Evolutionary conservation across 352 stramenopile genomes (phyloP).

Genomic region (Globisporangium barbulae): DNA sequence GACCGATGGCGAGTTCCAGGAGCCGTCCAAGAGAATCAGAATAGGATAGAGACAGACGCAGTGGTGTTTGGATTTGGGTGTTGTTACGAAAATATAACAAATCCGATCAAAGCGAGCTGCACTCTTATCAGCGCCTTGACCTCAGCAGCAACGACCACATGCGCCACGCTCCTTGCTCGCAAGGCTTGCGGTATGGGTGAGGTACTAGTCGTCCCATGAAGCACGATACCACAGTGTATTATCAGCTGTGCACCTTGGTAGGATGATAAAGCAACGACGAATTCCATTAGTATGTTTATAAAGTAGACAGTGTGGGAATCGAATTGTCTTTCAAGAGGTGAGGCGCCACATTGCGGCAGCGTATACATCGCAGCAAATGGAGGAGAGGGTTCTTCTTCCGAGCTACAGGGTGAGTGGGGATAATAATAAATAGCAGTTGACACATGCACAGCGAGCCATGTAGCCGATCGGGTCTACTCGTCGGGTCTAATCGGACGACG

Average conservation of each 20-base stretch:
- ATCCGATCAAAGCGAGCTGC: background rate
- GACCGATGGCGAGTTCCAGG: slow-evolving; percentile 2
- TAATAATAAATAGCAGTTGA: slow-evolving; percentile 26
- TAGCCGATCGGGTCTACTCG: slow-evolving; percentile 3
- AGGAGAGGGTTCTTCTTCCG: background rate
- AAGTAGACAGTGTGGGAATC: background rate
- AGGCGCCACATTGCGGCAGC: background rate
- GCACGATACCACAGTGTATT: background rate
- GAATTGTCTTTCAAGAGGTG: background rate
- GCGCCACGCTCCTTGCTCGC: too few relatives aligned
- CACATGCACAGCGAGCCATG: slow-evolving; percentile 17
- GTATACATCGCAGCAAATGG: slow-evolving; percentile 15
- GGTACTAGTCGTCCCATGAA: background rate
- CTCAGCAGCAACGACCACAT: too few relatives aligned
- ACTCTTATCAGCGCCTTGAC: too few relatives aligned
- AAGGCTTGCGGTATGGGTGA: too few relatives aligned
- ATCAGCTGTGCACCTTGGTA: too few relatives aligned
- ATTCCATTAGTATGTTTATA: slow-evolving; percentile 18
- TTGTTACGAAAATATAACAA: slow-evolving; percentile 7
- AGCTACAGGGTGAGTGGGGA: slow-evolving; percentile 10
- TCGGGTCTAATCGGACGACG: slow-evolving; percentile 8
- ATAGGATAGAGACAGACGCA: background rate
- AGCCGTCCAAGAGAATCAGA: slow-evolving; percentile 1
- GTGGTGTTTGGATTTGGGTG: slow-evolving; percentile 1
- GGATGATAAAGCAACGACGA: slow-evolving; percentile 8